Base-by-base conservation (phyloP, 1,139 yeast genomes). In the Fermentozyma sake region DNA sequence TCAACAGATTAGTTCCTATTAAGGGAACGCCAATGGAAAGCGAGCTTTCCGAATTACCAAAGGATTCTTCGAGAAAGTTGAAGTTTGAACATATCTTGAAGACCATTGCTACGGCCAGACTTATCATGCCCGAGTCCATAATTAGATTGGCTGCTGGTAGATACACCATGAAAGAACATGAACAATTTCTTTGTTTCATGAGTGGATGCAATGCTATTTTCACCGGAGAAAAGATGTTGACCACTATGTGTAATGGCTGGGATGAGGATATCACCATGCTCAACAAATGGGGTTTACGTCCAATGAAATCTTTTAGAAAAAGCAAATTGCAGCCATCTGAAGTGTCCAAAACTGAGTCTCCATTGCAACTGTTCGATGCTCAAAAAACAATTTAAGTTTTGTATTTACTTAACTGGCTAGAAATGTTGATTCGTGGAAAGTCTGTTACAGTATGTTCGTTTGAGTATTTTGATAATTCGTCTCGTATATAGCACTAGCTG, bases 201-300 rank as follows among this genome's bases (percentile, higher is more conserved):
- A 76, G 82, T 24, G 93, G 93, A 8, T 78, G 81, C 35, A 82
- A 82, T 54, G 89, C 91, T 10, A 78, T 82, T 27, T 82, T 82
- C 51, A 82, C 91, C 1, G 93, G 93, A 13, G 81, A 82, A 52
- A 76, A 72, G 42, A 82, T 82, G 91, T 58, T 82, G 36, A 82
- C 93, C 3, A 82, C 93, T 3, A 76, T 79, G 79, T 82, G 93
- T 50, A 79, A 76, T 38, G 89, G 87, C 3, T 82, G 91, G 91
- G 86, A 81, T 27, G 91, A 81, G 48, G 93, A 82, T 49, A 79
- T 69, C 38, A 67, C 55, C 7, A 75, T 82, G 85, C 58, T 82
- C 20, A 51, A 54, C 3, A 72, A 69, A 42, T 82, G 91, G 91
- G 93, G 93, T 0, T 52, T 80, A 42, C 61, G 53, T 38, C 86